Percentiles rank a stretch among this genome's conserved stretches.
These are phyloP conservation scores for Daphne laureola DNA, from an alignment of 441 rosid species.

Conservation along the genomic window DNA sequence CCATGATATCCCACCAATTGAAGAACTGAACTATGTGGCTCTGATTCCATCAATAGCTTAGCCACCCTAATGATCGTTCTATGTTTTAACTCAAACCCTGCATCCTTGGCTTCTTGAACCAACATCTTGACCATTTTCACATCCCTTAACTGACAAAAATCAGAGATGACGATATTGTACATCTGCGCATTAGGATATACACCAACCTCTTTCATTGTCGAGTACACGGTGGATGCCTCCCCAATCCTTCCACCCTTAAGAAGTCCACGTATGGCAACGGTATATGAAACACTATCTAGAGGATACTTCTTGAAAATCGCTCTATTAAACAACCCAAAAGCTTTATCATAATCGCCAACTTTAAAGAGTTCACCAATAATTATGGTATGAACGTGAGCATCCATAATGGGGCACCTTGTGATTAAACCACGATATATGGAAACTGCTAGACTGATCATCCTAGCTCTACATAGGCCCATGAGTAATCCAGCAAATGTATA, in stretches of 20 bases:
- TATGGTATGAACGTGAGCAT: constrained; percentile 59
- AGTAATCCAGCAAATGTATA: constrained; percentile 51
- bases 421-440: constrained; percentile 35
- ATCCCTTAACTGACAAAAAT: constrained; percentile 41
- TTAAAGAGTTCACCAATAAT: constrained; percentile 43
- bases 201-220: constrained; percentile 50
- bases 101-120: constrained; percentile 37
- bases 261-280: constrained; percentile 56
- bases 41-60: constrained; percentile 24
- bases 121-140: constrained; percentile 35
- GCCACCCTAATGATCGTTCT: constrained; percentile 25
- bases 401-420: constrained; percentile 20
- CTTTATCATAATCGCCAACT: constrained; percentile 33
- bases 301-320: constrained; percentile 33
- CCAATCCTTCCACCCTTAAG: constrained; percentile 35
- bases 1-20: constrained; percentile 26
- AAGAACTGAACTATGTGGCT: constrained; percentile 21
- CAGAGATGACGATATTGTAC: constrained; percentile 34
- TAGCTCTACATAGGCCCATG: constrained; percentile 37
- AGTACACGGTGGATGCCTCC: constrained; percentile 41
- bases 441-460: constrained; percentile 31
- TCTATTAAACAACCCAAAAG: constrained; percentile 39
- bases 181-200: constrained; percentile 32
- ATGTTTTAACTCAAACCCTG: constrained; percentile 29
- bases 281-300: constrained; percentile 54